A percentile compares a stretch with the other conserved stretches of the same genome.
phyloP scores from a whole-genome alignment of 1,284 basidiomycete species.

The Phenoliferia sp. region DNA sequence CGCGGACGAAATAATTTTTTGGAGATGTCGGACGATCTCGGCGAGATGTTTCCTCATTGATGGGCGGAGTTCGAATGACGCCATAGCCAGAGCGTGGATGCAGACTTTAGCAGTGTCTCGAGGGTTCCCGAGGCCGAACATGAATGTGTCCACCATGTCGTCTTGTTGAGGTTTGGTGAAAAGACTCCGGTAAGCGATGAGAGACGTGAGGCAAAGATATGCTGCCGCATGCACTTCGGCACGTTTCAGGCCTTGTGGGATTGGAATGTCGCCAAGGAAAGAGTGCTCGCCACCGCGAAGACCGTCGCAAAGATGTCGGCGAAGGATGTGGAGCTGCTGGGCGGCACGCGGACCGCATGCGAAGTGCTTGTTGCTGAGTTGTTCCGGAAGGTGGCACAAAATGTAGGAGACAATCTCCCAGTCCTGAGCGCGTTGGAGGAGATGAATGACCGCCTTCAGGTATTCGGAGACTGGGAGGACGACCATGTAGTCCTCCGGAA shows the following conservation, averaged over 20 bases:
- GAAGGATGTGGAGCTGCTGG: constrained; percentile 59
- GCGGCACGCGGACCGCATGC: constrained; percentile 85
- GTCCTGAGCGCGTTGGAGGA: constrained; percentile 71
- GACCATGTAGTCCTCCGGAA: constrained; percentile 44
- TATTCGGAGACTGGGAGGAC: constrained; percentile 79
- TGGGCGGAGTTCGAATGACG: constrained; percentile 80
- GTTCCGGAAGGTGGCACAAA: constrained; percentile 82
- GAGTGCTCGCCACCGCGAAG: constrained; percentile 58
- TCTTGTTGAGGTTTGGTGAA: constrained; percentile 62
- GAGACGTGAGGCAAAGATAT: constrained; percentile 80
- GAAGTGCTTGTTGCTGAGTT: constrained; percentile 91
- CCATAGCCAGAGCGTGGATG: constrained; percentile 81
- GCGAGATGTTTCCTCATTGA: constrained; percentile 78
- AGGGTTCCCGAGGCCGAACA: constrained; percentile 69
- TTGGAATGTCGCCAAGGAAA: constrained; percentile 57
- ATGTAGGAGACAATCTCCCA: constrained; percentile 96
- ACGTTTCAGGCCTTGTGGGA: constrained; percentile 52
- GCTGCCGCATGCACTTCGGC: constrained; percentile 83
- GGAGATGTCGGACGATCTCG: constrained; percentile 78
- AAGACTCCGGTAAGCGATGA: constrained; percentile 80
- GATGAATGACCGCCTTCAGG: constrained; percentile 59
- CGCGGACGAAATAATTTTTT: constrained; percentile 90
- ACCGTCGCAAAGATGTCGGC: constrained; percentile 64
- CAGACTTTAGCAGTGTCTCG: constrained; percentile 84
- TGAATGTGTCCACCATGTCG: constrained; percentile 76